phyloP scores from a whole-genome alignment of 495 filamentous ascomycete genomes.

The Aspergillus panamensis region DNA sequence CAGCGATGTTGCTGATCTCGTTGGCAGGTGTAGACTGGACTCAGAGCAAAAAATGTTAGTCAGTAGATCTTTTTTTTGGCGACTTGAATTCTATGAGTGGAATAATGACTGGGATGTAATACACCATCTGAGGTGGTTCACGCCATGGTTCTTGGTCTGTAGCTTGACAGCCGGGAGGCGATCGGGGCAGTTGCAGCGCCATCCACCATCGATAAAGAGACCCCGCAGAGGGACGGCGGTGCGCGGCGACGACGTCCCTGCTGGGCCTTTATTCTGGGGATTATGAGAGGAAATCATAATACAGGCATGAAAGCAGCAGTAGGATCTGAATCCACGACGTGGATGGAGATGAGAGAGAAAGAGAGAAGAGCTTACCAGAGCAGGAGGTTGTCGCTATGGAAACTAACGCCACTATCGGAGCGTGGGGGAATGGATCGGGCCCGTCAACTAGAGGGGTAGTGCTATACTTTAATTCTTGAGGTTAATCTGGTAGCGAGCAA shows the following conservation, averaged over 20 bases:
- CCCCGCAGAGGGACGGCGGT: conserved; percentile 45
- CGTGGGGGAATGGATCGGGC: not conserved
- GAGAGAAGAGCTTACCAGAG: not conserved
- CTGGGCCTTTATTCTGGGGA: not conserved
- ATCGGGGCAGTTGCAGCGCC: conserved; percentile 65
- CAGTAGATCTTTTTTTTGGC: not conserved
- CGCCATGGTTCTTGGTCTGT: conserved; percentile 61
- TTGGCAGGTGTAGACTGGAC: conserved; percentile 62
- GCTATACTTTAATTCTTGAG: not conserved
- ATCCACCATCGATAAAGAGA: conserved; percentile 52
- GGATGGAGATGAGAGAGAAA: not conserved
- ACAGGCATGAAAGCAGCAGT: not conserved
- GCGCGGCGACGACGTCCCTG: conserved; percentile 26
- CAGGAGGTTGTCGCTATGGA: conserved; percentile 22
- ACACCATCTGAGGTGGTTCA: conserved; percentile 62
- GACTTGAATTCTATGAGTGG: not conserved
- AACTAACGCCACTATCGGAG: conserved; percentile 20
- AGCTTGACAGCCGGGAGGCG: conserved; percentile 57
- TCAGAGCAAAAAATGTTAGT: not conserved
- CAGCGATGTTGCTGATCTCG: conserved; percentile 51
- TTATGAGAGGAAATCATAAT: conserved; percentile 28
- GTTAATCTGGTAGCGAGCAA: not conserved
- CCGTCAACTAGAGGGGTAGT: not conserved
- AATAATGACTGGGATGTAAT: conserved; percentile 12
- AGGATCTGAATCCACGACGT: not conserved